Base-by-base conservation (phyloP, 2,329 filamentous ascomycete genomes). In the Colletotrichum spaethianum region DNA sequence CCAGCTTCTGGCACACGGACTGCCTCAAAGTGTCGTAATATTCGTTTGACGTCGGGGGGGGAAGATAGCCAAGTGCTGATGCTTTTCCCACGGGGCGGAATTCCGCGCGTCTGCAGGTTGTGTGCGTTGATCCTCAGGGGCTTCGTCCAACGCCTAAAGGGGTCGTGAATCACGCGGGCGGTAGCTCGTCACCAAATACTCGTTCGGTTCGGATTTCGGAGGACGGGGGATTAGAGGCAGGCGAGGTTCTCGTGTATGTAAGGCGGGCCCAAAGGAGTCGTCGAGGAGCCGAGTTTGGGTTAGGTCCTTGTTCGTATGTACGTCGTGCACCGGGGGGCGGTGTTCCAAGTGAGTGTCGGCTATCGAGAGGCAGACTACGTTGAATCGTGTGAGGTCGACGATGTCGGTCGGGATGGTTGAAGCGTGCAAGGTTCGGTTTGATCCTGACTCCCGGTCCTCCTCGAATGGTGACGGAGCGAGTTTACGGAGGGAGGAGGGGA, bases 211-310 rank as follows among this genome's bases (percentile, higher is more conserved):
- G 69, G 52, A 12, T 38, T 48, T 46, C 48, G 40, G 59, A 40
- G 44, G 59, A 44, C 48, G 52, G 52, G 20, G 38, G 16, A n/a
- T 44, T 63, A 20, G 38, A 53, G 50, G 36, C 23, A 69, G 63
- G 65, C 65, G 52, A 69, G 59, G 63, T 69, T 69, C n/a, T 69
- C 65, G 65, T 72, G 60, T 67, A 42, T 28, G 36, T 23, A 11
- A n/a, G 68, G 48, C 44, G 42, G 28, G 20, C 14, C 56, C 16
- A 26, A 61, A 71, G 40, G 50, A 20, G 53, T 38, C 23, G 48
- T 56, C 36, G n/a, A 36, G 23, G n/a, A n/a, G n/a, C n/a, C 26
- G 42, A 16, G 20, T 44, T 26, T 33, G 0, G 6, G 31, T n/a
- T 44, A 16, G 50, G 57, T 56, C 31, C 55, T 62, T 56, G 31